Evolutionary conservation across 352 stramenopile species (phyloP), one percentile per base, ranked within the genome.

Genomic region (Phytopythium kandeliae): DNA sequence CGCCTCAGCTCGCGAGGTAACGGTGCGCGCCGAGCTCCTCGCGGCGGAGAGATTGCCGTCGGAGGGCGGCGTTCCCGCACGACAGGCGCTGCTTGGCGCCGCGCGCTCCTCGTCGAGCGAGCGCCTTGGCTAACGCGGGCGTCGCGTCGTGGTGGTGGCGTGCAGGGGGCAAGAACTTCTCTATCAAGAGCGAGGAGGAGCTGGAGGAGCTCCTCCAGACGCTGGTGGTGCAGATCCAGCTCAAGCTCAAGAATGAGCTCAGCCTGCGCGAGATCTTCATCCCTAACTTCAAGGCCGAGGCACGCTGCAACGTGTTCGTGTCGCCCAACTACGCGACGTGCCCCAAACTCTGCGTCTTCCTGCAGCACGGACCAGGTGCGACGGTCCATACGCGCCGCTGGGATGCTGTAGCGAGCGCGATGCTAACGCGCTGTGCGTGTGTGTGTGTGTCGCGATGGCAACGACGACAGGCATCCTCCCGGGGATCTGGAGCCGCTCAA

Each of bases 231-330:
- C 81, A 92, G 58, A 92, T 95, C 55, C 85, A 95, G 63, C 55
- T 75, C 53, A 92, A 92, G 51, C 72, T 95, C 53, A 90, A 91
- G 63, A 89, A 80, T 41, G 85, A 95, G 57, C 65, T 95, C 17
- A 71, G 77, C 21, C 59, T 95, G 51, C 76, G 78, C 56, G 85
- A 95, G 63, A 87, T 91, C 48, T 93, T 86, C 58, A 95, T 95
- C 57, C 85, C 85, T 15, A 93, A 91, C 62, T 86, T 80, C 53
- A 92, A 91, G 55, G 85, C 85, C 21, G 83, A 93, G 51, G 85
- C 85, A 40, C 79, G 78, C 31, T 92, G 85, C 65, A 92, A 82
- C 57, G 85, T 95, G 65, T 95, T 95, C 42, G 76, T 91, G 13
- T 90, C 82, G 25, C 54, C 71, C 43, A 91, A 92, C 57, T 93